Conservation (phyloP, 2,329 filamentous ascomycete genomes). For the Penicillium sp. region DNA sequence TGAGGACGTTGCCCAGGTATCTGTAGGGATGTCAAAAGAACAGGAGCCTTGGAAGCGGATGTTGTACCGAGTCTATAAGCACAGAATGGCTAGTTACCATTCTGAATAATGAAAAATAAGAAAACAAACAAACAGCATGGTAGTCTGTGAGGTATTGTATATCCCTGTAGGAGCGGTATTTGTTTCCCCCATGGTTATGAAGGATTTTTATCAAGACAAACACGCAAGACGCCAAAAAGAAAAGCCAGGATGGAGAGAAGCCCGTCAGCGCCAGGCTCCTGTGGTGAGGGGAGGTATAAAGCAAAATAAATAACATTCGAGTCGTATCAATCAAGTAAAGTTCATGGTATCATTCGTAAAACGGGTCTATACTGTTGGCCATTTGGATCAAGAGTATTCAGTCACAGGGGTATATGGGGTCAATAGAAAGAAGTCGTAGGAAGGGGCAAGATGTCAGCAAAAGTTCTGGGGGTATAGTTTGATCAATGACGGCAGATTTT, state of each 20-base stretch:
- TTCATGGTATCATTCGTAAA: conserved; percentile 15
- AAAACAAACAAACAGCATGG: too few relatives aligned
- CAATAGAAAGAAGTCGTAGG: conserved; percentile 1
- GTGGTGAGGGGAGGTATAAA: background rate
- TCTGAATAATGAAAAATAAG: too few relatives aligned
- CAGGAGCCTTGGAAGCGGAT: too few relatives aligned
- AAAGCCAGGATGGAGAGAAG: background rate
- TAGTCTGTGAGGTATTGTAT: background rate
- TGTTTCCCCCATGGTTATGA: background rate
- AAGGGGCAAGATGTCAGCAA: background rate
- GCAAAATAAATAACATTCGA: conserved; percentile 2
- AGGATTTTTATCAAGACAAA: background rate
- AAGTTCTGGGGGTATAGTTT: background rate
- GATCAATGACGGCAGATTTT: background rate
- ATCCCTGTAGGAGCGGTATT: background rate
- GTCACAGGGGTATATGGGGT: conserved; percentile 13
- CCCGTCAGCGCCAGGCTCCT: background rate
- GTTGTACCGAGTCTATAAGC: too few relatives aligned
- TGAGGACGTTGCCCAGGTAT: too few relatives aligned
- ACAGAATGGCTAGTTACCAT: too few relatives aligned
- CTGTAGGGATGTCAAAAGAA: too few relatives aligned
- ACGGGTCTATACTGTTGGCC: conserved; percentile 10
- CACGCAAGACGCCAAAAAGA: background rate
- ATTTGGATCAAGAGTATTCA: conserved; percentile 3
- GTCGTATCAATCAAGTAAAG: background rate